A percentile compares a stretch with the other conserved stretches of the same genome.
Conservation (phyloP, 148 eudicot species). For the Polygonum aviculare region DNA sequence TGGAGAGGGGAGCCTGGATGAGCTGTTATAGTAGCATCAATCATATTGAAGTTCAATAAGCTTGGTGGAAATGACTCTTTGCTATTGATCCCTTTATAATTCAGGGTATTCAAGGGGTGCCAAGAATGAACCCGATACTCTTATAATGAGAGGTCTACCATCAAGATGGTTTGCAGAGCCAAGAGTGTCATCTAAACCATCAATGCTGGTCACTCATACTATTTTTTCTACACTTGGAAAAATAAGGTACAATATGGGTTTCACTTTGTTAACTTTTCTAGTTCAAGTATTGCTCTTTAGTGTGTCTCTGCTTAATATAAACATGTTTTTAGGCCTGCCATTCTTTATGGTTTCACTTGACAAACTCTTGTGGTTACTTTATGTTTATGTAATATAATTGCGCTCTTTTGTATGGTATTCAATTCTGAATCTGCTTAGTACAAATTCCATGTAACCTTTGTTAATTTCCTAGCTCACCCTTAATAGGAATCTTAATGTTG, state of each 20-base stretch:
- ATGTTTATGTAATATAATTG: not conserved
- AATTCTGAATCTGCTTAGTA: not conserved
- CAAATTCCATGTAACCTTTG: slow-evolving; percentile 9
- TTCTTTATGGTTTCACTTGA: not conserved
- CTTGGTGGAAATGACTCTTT: not conserved
- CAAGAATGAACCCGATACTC: slow-evolving; percentile 68
- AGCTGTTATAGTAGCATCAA: not conserved
- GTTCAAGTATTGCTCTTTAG: not conserved
- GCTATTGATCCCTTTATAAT: not conserved
- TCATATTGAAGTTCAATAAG: not conserved
- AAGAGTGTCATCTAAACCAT: slow-evolving; percentile 79
- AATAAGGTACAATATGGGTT: slow-evolving; percentile 39
- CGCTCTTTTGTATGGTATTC: not conserved
- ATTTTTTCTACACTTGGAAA: slow-evolving; percentile 77
- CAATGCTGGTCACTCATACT: slow-evolving; percentile 86
- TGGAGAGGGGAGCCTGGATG: not conserved
- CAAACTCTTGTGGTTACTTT: not conserved
- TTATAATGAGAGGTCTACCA: slow-evolving; percentile 74
- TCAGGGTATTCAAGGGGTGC: slow-evolving; percentile 49
- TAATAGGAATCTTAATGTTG: slow-evolving; percentile 77
- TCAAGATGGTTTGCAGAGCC: slow-evolving; percentile 95
- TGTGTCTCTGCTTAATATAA: not conserved
- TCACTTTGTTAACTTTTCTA: not conserved
- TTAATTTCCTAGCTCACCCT: slow-evolving; percentile 15
- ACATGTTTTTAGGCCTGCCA: not conserved